These are phyloP conservation scores for Scutellaria galericulata DNA, from an alignment of 257 asterid species.

Conservation along the genomic window DNA sequence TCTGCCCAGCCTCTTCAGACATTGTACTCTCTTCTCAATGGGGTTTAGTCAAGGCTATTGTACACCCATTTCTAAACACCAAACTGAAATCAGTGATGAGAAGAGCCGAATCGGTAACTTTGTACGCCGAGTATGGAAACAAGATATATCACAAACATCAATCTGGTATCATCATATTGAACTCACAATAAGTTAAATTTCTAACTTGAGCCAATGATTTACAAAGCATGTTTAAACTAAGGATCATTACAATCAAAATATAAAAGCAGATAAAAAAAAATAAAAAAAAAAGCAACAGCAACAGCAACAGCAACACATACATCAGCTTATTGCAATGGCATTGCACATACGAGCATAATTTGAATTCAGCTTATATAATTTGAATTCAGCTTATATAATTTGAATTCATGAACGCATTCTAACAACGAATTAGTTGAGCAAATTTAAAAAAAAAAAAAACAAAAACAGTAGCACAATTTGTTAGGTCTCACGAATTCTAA, in stretches of 20 bases:
- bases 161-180: conserved; percentile 3
- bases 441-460: background rate
- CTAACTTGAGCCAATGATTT: background rate
- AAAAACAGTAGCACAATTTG: background rate
- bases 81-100: conserved; percentile 17
- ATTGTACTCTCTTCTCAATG: conserved; percentile 43
- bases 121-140: background rate
- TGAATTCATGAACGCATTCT: conserved; percentile 9
- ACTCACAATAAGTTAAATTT: background rate
- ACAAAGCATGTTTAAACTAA: conserved; percentile 14
- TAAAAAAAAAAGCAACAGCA: too few relatives aligned
- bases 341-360: conserved; percentile 2
- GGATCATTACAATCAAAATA: background rate
- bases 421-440: background rate
- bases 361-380: background rate
- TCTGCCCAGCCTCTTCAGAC: conserved; percentile 77
- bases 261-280: background rate
- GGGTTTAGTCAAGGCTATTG: conserved; percentile 30
- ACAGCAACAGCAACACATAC: too few relatives aligned
- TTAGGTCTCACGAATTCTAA: background rate
- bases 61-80: conserved; percentile 37
- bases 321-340: conserved; percentile 13
- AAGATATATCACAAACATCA: background rate
- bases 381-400: background rate
- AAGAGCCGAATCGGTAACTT: too few relatives aligned